phyloP scores from a whole-genome alignment of 495 filamentous ascomycete species.

The Neurospora intermedia region DNA sequence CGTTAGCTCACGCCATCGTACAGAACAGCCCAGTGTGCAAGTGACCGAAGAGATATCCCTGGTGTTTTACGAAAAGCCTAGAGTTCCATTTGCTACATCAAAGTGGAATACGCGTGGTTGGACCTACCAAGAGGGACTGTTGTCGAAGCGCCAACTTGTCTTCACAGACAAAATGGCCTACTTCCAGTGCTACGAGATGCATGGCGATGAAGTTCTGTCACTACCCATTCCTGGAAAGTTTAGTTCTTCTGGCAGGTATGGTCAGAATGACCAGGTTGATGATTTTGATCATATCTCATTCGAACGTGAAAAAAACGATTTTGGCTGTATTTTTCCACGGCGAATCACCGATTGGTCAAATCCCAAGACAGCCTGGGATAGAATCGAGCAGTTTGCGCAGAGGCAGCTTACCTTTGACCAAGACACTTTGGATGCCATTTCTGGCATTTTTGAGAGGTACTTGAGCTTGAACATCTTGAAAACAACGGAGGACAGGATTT shows the following conservation, averaged over 20 bases:
- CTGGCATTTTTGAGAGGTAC: neutral
- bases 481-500: neutral
- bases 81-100: constrained; percentile 2
- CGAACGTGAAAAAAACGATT: neutral
- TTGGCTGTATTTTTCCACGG: neutral
- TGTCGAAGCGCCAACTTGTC: constrained; percentile 17
- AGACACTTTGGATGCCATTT: neutral
- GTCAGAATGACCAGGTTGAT: neutral
- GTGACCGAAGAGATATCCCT: neutral
- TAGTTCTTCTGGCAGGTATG: neutral
- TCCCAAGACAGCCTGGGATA: neutral
- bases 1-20: constrained; percentile 3
- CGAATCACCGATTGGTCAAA: neutral
- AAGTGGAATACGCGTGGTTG: constrained; percentile 31
- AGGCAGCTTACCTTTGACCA: neutral
- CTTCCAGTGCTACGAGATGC: constrained; percentile 24
- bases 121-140: constrained; percentile 32
- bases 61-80: neutral
- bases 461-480: neutral
- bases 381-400: neutral
- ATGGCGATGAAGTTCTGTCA: constrained; percentile 8
- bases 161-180: constrained; percentile 20
- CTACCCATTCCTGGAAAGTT: neutral
- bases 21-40: neutral
- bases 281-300: neutral